Evolutionary conservation across 768 basidiomycete genomes (phyloP).

Genomic region (Arthromyces matolae): DNA sequence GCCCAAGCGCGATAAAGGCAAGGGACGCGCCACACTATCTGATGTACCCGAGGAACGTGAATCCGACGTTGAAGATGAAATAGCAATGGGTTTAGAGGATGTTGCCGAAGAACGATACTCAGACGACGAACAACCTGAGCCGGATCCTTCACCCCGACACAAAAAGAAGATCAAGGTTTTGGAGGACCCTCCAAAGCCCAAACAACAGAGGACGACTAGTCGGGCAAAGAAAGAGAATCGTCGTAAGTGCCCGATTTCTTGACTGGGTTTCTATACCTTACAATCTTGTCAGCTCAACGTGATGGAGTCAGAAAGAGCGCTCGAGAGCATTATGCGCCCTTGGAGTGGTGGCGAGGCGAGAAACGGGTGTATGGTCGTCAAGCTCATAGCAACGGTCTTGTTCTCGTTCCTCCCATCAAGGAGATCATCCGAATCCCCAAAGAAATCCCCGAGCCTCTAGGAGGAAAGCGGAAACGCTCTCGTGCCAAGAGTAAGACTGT

Average conservation of each 20-base stretch:
- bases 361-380: constrained; percentile 74
- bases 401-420: constrained; percentile 59
- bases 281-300: constrained; percentile 26
- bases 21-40: constrained; percentile 12
- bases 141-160: constrained; percentile 24
- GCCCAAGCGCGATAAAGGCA: constrained; percentile 15
- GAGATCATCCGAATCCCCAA: constrained; percentile 53
- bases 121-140: constrained; percentile 28
- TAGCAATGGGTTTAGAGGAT: constrained; percentile 38
- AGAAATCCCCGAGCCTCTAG: constrained; percentile 31
- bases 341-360: constrained; percentile 94
- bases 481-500: constrained; percentile 50
- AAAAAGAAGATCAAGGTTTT: constrained; percentile 34
- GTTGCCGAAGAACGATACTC: constrained; percentile 27
- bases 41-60: constrained; percentile 44
- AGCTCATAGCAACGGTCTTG: constrained; percentile 36
- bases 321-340: constrained; percentile 65
- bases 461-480: constrained; percentile 34
- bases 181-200: constrained; percentile 20
- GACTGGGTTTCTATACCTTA: neutral
- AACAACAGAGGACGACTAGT: constrained; percentile 20
- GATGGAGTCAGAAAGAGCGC: constrained; percentile 67
- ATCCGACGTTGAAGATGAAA: constrained; percentile 39
- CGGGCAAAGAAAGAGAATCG: constrained; percentile 40
- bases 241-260: constrained; percentile 21